A percentile compares a stretch with the other conserved stretches of the same genome.
Evolutionary conservation across 192 early-diverging fungal genomes (phyloP).

Genomic region (Coemansia biformis): DNA sequence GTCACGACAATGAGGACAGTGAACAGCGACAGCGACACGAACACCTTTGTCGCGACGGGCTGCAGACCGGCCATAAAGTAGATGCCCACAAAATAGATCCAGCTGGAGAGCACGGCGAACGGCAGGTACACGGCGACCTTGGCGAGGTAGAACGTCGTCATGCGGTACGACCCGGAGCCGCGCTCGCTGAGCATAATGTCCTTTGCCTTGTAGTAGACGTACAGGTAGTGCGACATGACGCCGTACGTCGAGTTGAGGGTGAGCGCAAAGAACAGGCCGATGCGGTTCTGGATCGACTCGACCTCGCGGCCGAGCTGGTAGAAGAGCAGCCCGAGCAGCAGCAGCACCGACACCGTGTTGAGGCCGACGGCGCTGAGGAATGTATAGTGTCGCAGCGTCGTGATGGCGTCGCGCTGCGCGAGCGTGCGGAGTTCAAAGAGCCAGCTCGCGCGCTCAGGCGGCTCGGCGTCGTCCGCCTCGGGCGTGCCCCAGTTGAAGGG

Average conservation of each 20-base stretch:
- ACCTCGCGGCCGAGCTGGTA: slow-evolving; percentile 48
- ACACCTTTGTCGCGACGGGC: slow-evolving; percentile 16
- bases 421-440: slow-evolving; percentile 35
- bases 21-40: slow-evolving; percentile 38
- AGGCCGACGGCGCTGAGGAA: slow-evolving; percentile 42
- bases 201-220: slow-evolving; percentile 49
- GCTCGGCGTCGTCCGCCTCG: slow-evolving; percentile 13
- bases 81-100: slow-evolving; percentile 44
- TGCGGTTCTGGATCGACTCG: slow-evolving; percentile 52
- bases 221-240: slow-evolving; percentile 56
- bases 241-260: slow-evolving; percentile 56
- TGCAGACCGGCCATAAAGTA: slow-evolving; percentile 51
- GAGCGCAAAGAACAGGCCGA: slow-evolving; percentile 48
- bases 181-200: slow-evolving; percentile 61
- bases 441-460: slow-evolving; percentile 36
- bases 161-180: slow-evolving; percentile 60
- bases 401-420: slow-evolving; percentile 40
- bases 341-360: slow-evolving; percentile 45
- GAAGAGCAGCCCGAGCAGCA: slow-evolving; percentile 55
- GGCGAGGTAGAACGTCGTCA: slow-evolving; percentile 57
- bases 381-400: slow-evolving; percentile 39
- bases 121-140: slow-evolving; percentile 56
- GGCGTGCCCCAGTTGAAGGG: slow-evolving; percentile 12
- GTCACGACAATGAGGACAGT: slow-evolving; percentile 39
- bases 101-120: slow-evolving; percentile 42